Evolutionary conservation across 1,139 yeast genomes (phyloP).

Genomic region (Meyerozyma smithsonii): DNA sequence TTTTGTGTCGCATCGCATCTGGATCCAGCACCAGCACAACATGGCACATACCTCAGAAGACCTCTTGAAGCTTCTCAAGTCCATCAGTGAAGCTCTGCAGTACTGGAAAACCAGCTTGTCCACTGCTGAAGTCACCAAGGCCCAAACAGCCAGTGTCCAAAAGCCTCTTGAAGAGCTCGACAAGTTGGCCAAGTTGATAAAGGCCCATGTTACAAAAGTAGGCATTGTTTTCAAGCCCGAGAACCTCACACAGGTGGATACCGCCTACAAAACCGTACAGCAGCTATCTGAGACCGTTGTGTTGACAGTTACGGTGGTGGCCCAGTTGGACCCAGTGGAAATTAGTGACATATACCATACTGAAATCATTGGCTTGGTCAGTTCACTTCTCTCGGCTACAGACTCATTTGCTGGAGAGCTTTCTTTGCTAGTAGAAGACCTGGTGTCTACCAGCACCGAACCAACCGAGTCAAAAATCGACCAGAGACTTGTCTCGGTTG

Average conservation of each 20-base stretch:
- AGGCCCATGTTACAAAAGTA: slow-evolving; percentile 74
- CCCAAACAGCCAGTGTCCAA: slow-evolving; percentile 32
- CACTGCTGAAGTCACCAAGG: slow-evolving; percentile 9
- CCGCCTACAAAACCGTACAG: slow-evolving; percentile 52
- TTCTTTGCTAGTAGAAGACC: slow-evolving; percentile 24
- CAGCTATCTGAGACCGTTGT: slow-evolving; percentile 43
- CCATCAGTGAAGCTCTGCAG: slow-evolving; percentile 32
- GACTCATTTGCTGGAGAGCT: slow-evolving; percentile 24
- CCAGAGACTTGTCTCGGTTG: slow-evolving; percentile 53
- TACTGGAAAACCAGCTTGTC: slow-evolving; percentile 24
- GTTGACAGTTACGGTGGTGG: slow-evolving; percentile 41
- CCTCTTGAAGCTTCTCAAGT: slow-evolving; percentile 22
- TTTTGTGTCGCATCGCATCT: not conserved
- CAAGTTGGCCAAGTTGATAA: slow-evolving; percentile 56
- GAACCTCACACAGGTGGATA: slow-evolving; percentile 32
- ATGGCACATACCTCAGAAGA: slow-evolving; percentile 18
- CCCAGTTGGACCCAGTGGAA: slow-evolving; percentile 33
- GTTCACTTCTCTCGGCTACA: slow-evolving; percentile 24
- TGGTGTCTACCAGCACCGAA: slow-evolving; percentile 15
- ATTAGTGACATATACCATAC: slow-evolving; percentile 39
- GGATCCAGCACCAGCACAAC: not conserved
- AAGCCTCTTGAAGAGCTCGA: slow-evolving; percentile 52
- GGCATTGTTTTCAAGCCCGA: slow-evolving; percentile 74
- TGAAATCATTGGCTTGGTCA: slow-evolving; percentile 29
- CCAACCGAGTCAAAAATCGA: slow-evolving; percentile 14